A percentile compares a stretch with the other conserved stretches of the same genome.
Conservation (phyloP, 2,329 filamentous ascomycete species). For the Alternaria postmessia region DNA sequence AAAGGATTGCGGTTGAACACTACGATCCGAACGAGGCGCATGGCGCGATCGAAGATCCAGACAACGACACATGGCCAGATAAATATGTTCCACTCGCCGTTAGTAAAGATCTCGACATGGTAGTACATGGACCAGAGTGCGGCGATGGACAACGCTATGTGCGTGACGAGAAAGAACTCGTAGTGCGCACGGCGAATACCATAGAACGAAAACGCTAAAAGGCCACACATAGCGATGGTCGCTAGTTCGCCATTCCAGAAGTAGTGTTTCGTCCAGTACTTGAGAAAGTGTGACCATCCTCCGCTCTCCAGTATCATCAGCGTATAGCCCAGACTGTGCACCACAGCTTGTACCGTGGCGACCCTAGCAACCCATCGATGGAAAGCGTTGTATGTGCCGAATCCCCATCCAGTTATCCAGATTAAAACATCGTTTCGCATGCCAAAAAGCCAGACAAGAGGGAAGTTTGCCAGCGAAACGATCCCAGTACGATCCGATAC, state of each 20-base stretch:
- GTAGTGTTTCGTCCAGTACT: constrained; percentile 55
- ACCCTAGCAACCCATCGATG: constrained; percentile 72
- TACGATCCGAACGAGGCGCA: constrained; percentile 56
- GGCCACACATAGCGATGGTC: constrained; percentile 55
- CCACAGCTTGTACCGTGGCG: constrained; percentile 67
- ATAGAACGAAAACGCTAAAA: constrained; percentile 59
- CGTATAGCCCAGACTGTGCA: constrained; percentile 69
- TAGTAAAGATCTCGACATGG: constrained; percentile 62
- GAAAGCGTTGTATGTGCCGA: constrained; percentile 71
- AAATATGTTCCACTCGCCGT: constrained; percentile 58
- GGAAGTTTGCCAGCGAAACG: constrained; percentile 69
- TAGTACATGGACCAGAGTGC: constrained; percentile 62
- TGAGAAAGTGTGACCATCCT: constrained; percentile 52
- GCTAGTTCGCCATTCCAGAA: constrained; percentile 61
- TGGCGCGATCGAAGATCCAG: constrained; percentile 60
- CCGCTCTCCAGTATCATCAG: constrained; percentile 51
- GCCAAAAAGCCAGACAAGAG: constrained; percentile 71
- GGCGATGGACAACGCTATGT: constrained; percentile 54
- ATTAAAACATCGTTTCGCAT: constrained; percentile 72
- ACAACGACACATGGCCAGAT: constrained; percentile 61
- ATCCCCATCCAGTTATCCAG: constrained; percentile 74
- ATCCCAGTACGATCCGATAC: constrained; percentile 70
- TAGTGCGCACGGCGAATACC: constrained; percentile 62
- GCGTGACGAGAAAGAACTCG: constrained; percentile 52
- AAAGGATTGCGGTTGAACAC: constrained; percentile 54